Base-by-base conservation (phyloP, 495 filamentous ascomycete species). In the Cairneyella variabilis region DNA sequence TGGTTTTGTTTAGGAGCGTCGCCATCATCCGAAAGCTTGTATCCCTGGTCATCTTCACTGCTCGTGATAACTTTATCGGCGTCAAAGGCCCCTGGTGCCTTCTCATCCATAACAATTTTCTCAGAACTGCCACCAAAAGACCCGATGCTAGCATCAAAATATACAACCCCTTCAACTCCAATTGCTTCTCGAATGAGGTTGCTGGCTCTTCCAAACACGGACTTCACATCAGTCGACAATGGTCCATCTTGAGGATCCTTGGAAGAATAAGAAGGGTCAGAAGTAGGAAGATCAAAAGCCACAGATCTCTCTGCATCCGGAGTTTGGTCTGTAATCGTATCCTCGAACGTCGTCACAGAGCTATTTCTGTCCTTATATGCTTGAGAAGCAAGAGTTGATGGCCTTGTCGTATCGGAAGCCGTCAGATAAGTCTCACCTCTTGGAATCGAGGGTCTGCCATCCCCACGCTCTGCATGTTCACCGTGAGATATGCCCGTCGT, bases 141-240 rank as follows among this genome's bases (percentile, higher is more conserved):
- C 2, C 63, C 64, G 2, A 70, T 54, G 20, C 68, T 69, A 0
- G 76, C 76, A 62, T 82, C 77, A 7, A 77, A 59, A 44, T 77
- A 81, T 2, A 77, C 48, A 1, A 75, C 71, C 0, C 77, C 79
- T n/a, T 79, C 77, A 0, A 72, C 71, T 10, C 72, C 71, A 27
- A 79, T 70, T 1, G 75, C 70, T 52, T 80, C 73, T 20, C 76
- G 67, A 36, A 79, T 71, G 22, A 80, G 64, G 40, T 73, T 73
- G 28, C 71, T 65, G 17, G 76, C 78, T 32, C 70, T 67, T 22
- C 66, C 62, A 57, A 74, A 72, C 27, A 72, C 60, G 0, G 55
- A 57, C 45, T 66, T 66, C 40, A 71, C 59, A 48, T 72, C 65
- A 11, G 58, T 56, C 10, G 68, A 69, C 53, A 60, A 58, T 51